Conservation (phyloP, 108 stramenopile species). For the Pinguiococcus pyrenoidosus region DNA sequence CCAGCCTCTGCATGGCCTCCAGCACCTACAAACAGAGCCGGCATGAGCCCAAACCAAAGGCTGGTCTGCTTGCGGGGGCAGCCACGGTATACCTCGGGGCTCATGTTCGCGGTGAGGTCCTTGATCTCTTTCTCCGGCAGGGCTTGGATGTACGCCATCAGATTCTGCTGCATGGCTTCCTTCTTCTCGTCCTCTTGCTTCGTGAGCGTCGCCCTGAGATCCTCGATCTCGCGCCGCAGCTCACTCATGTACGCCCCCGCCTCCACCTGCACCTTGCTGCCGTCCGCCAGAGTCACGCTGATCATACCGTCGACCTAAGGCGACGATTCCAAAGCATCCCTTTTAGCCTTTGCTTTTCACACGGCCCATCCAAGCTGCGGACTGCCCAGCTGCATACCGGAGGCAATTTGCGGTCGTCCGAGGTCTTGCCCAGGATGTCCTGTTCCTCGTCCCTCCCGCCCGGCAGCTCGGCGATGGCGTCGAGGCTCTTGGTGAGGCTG, state of each 20-base stretch:
- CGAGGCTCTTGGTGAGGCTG: slow-evolving; percentile 52
- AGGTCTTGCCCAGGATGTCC: too few species aligned
- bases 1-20: slow-evolving; percentile 82
- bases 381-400: too few species aligned
- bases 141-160: slow-evolving; percentile 74
- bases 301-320: background rate
- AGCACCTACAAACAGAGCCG: too few species aligned
- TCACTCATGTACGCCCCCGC: slow-evolving; percentile 80
- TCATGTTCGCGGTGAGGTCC: slow-evolving; percentile 60
- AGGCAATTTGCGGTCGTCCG: too few species aligned
- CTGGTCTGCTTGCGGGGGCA: background rate
- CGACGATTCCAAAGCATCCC: background rate
- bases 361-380: too few species aligned
- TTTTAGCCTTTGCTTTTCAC: too few species aligned
- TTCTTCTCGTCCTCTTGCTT: slow-evolving; percentile 10
- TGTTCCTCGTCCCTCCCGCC: too few species aligned
- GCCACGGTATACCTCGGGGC: slow-evolving; percentile 49
- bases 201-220: background rate
- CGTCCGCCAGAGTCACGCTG: slow-evolving; percentile 15
- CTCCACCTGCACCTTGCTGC: slow-evolving; percentile 68
- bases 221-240: slow-evolving; percentile 47
- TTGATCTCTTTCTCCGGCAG: slow-evolving; percentile 63
- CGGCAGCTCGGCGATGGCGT: too few species aligned
- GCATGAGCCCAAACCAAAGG: background rate
- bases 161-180: slow-evolving; percentile 43